phyloP scores from a whole-genome alignment of 202 grass and related monocot genomes.

The Cymbopogon flexuosus region DNA sequence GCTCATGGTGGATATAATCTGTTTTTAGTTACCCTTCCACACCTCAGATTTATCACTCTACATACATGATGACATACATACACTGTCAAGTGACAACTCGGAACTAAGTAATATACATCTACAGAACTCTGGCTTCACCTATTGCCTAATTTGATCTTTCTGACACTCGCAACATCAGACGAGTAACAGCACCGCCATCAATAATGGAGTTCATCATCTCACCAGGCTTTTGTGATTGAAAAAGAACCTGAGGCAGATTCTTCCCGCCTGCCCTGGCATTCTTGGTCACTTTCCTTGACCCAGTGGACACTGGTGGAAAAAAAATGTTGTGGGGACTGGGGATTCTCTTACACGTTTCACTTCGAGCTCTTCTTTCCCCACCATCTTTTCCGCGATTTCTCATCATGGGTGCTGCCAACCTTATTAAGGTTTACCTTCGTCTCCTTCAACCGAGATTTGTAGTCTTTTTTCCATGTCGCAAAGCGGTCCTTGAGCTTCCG shows the following conservation, averaged over 20 bases:
- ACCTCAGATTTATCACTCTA: conserved; percentile 38
- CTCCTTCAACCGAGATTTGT: conserved; percentile 76
- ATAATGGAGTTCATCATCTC: conserved; percentile 26
- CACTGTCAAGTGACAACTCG: conserved; percentile 31
- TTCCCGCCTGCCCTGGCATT: background rate
- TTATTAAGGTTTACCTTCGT: conserved; percentile 64
- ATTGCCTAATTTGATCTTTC: background rate
- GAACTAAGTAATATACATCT: conserved; percentile 55
- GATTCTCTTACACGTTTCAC: conserved; percentile 31
- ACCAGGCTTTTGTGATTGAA: background rate
- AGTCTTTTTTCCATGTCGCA: conserved; percentile 90
- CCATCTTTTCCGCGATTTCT: conserved; percentile 78
- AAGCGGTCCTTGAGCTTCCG: conserved; percentile 73
- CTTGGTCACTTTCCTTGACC: conserved; percentile 3
- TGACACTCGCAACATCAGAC: background rate
- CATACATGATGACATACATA: conserved; percentile 39
- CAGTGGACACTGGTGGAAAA: background rate
- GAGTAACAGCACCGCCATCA: background rate
- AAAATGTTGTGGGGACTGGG: conserved; percentile 4
- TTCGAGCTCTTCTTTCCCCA: conserved; percentile 78
- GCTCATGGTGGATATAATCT: conserved; percentile 43
- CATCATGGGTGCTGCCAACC: conserved; percentile 38
- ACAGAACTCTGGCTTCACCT: conserved; percentile 34
- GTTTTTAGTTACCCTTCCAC: conserved; percentile 47
- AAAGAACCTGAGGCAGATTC: background rate